Evolutionary conservation across 2,329 filamentous ascomycete genomes (phyloP), one percentile per base, ranked within the genome.

Genomic region (Monilinia fructigena): DNA sequence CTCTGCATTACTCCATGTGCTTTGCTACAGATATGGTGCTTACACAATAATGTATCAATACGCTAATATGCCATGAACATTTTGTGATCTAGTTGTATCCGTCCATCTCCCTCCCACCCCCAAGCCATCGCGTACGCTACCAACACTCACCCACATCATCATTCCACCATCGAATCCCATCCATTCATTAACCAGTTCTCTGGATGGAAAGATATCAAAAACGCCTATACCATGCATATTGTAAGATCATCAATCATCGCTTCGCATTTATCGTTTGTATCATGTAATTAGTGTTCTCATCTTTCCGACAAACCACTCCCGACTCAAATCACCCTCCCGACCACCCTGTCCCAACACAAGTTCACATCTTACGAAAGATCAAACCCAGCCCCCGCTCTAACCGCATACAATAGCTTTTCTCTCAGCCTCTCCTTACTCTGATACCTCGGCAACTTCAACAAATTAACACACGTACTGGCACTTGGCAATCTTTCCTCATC

Each of bases 381-480:
- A 78, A 99, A 99, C 0, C 95, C 94, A 56, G 95, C 94, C 0
- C 93, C 93, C 0, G 92, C 90, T 72, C 91, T 91, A 26, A 97
- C 86, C 11, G 94, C 94, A 78, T 97, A 97, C 63, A 98, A 79
- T 68, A 99, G 77, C 80, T 97, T 98, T 74, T 89, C 85, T 75
- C 85, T 88, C 73, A 99, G 77, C 38, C 82, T 83, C 67, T 80
- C 78, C 69, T 88, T 86, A 45, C 82, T 86, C 58, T 78, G 84
- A 77, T 98, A 99, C 70, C 89, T 86, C 8, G 95, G 95, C 71
- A 99, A 79, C 81, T 99, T 99, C 58, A 99, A 80, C 72, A 99
- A 77, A 76, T 99, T 99, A 38, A 98, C 92, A 74, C 95, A 99
- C 0, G 95, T 99, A 76, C 93, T 97, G 23, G 95, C 93, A 75